A percentile compares a stretch with the other conserved stretches of the same genome.
phyloP scores from a whole-genome alignment of 2,329 filamentous ascomycete genomes.

The Elsinoe arachidis region DNA sequence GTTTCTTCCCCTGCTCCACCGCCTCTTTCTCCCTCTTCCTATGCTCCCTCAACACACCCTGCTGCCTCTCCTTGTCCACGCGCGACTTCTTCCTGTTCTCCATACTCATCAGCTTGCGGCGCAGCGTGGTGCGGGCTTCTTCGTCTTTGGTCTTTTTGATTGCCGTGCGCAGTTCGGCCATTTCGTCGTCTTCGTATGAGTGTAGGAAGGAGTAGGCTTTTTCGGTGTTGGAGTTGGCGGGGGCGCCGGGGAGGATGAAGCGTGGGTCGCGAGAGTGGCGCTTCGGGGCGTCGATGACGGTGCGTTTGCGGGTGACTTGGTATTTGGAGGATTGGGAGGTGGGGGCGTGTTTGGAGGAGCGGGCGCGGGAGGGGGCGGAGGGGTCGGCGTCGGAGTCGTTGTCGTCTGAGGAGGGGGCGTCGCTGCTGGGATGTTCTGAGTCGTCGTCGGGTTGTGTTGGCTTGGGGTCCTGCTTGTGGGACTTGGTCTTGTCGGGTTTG shows the following conservation, averaged over 20 bases:
- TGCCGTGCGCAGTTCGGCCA: slow-evolving; percentile 60
- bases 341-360: slow-evolving; percentile 81
- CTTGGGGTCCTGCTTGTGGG: slow-evolving; percentile 14
- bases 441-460: not conserved
- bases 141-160: slow-evolving; percentile 60
- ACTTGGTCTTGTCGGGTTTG: slow-evolving; percentile 17
- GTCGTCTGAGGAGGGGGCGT: not conserved
- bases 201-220: slow-evolving; percentile 82
- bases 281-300: slow-evolving; percentile 56
- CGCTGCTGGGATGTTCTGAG: not conserved
- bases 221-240: slow-evolving; percentile 50
- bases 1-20: slow-evolving; percentile 79
- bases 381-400: slow-evolving; percentile 24
- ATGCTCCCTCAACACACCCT: slow-evolving; percentile 64
- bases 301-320: slow-evolving; percentile 71
- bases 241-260: slow-evolving; percentile 50
- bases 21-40: slow-evolving; percentile 73
- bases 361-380: slow-evolving; percentile 32
- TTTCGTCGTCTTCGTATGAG: slow-evolving; percentile 76
- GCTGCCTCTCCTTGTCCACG: slow-evolving; percentile 59
- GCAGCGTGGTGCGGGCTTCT: slow-evolving; percentile 58
- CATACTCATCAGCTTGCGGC: slow-evolving; percentile 67
- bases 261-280: slow-evolving; percentile 67
- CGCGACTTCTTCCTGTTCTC: slow-evolving; percentile 67
- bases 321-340: slow-evolving; percentile 72